Conservation (phyloP, 805 yeast species). For the Wickerhamomyces canadensis region DNA sequence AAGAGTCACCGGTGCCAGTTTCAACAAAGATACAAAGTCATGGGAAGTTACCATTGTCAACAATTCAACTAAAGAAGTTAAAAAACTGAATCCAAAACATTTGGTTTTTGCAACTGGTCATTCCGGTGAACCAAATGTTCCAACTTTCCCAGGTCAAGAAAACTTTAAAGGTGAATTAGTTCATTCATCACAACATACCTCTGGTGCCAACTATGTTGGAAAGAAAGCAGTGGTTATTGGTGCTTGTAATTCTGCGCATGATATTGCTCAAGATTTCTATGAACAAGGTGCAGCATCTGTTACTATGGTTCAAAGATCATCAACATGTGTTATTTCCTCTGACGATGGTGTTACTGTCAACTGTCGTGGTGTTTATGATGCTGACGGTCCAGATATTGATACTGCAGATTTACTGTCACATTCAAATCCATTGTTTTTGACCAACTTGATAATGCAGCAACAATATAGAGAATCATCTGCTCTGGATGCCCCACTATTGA, state of each 20-base stretch:
- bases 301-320: slow-evolving; percentile 40
- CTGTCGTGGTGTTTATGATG: slow-evolving; percentile 31
- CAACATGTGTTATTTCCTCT: slow-evolving; percentile 37
- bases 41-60: slow-evolving; percentile 32
- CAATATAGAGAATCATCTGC: slow-evolving; percentile 28
- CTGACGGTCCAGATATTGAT: slow-evolving; percentile 31
- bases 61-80: slow-evolving; percentile 22
- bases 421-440: slow-evolving; percentile 30
- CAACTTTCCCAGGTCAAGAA: slow-evolving; percentile 33
- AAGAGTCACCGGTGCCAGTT: slow-evolving; percentile 27
- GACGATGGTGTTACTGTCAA: slow-evolving; percentile 28
- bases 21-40: slow-evolving; percentile 22
- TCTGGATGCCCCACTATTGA: slow-evolving; percentile 29
- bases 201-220: slow-evolving; percentile 37
- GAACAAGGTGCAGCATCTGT: slow-evolving; percentile 36
- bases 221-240: slow-evolving; percentile 40
- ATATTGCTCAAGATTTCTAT: slow-evolving; percentile 39
- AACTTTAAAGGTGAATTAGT: slow-evolving; percentile 33
- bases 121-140: slow-evolving; percentile 41
- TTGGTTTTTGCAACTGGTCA: slow-evolving; percentile 40
- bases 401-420: slow-evolving; percentile 35
- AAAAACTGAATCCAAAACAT: slow-evolving; percentile 29
- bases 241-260: slow-evolving; percentile 42
- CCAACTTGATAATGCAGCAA: slow-evolving; percentile 33
- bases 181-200: slow-evolving; percentile 37